Percentiles rank a stretch among this genome's conserved stretches.
phyloP scores from a whole-genome alignment of 345 rosid genomes.

The Eucalyptus erythrocorys region DNA sequence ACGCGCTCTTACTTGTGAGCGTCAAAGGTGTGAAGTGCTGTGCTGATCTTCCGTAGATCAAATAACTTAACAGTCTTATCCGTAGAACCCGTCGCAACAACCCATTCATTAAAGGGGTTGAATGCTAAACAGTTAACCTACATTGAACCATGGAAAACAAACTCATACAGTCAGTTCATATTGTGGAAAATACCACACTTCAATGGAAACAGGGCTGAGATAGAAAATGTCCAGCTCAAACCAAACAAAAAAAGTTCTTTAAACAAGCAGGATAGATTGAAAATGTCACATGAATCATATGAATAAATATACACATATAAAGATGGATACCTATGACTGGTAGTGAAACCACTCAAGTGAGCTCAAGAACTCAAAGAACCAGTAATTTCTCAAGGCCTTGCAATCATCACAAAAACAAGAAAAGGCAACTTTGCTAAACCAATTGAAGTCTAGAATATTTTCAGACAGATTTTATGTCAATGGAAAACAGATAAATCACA shows the following conservation, averaged over 20 bases:
- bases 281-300: neutral
- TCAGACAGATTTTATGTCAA: neutral
- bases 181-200: neutral
- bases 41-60: slow-evolving; percentile 80
- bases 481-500: neutral
- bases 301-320: neutral
- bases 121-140: slow-evolving; percentile 98
- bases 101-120: slow-evolving; percentile 98
- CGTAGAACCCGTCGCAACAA: slow-evolving; percentile 97
- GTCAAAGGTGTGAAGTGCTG: slow-evolving; percentile 85
- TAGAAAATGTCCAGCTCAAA: neutral
- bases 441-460: neutral
- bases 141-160: neutral
- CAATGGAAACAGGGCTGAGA: neutral
- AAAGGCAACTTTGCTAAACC: neutral
- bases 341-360: neutral
- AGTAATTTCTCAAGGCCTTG: neutral
- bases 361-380: neutral
- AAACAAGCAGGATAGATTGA: neutral
- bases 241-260: neutral
- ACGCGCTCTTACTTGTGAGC: slow-evolving; percentile 70
- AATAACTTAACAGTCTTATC: slow-evolving; percentile 95
- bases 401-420: neutral
- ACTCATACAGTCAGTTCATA: neutral
- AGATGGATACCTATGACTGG: neutral